A percentile compares a stretch with the other conserved stretches of the same genome.
These are phyloP conservation scores for Phytopythium delawarense DNA, from an alignment of 352 stramenopile genomes.

Conservation along the genomic window DNA sequence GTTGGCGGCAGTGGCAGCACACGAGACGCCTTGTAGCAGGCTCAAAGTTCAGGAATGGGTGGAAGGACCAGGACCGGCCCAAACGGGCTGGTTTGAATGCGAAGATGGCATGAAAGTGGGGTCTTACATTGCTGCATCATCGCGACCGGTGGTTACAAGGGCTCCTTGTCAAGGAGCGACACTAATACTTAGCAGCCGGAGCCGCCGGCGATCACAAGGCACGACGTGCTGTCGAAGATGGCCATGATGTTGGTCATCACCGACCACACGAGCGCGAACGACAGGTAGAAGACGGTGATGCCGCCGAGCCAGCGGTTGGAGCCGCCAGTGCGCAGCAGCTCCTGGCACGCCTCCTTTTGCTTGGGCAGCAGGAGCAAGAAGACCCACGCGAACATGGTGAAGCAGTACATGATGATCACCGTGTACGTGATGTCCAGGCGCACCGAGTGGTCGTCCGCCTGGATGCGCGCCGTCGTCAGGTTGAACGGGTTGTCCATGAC, in stretches of 20 bases:
- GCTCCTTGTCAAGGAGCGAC: background rate
- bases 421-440: conserved; percentile 13
- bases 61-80: too few relatives aligned
- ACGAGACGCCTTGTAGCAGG: too few relatives aligned
- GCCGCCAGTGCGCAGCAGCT: conserved; percentile 18
- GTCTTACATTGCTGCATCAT: background rate
- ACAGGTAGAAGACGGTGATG: conserved; percentile 22
- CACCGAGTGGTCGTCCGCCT: conserved; percentile 12
- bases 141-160: background rate
- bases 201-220: conserved; percentile 25
- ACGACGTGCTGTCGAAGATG: conserved; percentile 24
- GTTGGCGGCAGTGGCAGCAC: too few relatives aligned
- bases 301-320: conserved; percentile 12
- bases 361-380: conserved; percentile 22
- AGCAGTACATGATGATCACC: conserved; percentile 15
- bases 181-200: conserved; percentile 13
- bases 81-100: too few relatives aligned
- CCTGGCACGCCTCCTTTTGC: conserved; percentile 27
- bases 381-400: conserved; percentile 25
- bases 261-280: conserved; percentile 19
- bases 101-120: too few relatives aligned
- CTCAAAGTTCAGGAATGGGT: too few relatives aligned
- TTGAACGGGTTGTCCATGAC: conserved; percentile 17
- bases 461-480: conserved; percentile 12
- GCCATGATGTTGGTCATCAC: conserved; percentile 26